Evolutionary conservation across 2,329 filamentous ascomycete species (phyloP).

Genomic region (Rhynchosporium secalis): DNA sequence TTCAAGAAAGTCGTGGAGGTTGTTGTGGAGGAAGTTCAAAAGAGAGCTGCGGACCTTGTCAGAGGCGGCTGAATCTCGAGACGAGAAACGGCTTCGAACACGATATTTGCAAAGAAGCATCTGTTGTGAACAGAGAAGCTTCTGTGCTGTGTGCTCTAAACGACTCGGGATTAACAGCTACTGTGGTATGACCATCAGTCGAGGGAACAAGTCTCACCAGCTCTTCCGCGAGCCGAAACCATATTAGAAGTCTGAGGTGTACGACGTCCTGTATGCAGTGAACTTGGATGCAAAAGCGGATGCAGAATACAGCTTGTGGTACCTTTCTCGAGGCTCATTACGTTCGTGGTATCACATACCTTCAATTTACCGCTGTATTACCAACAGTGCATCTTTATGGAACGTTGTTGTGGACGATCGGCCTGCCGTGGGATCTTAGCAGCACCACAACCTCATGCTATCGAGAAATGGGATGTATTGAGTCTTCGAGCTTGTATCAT

Average conservation of each 20-base stretch:
- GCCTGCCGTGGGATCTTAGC: slow-evolving; percentile 2
- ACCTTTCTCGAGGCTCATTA: slow-evolving; percentile 4
- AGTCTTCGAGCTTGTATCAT: neutral
- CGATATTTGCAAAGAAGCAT: too few species aligned
- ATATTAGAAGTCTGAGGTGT: neutral
- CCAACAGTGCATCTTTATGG: slow-evolving; percentile 8
- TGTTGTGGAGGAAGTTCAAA: slow-evolving; percentile 56
- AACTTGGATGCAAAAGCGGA: neutral
- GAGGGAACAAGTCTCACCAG: neutral
- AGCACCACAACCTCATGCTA: neutral
- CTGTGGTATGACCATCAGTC: neutral
- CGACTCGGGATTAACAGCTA: slow-evolving; percentile 6
- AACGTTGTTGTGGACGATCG: slow-evolving; percentile 7
- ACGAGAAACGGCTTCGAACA: neutral
- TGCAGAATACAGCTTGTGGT: neutral
- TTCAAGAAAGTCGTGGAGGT: slow-evolving; percentile 73
- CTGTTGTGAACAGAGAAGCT: neutral
- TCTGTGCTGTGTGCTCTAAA: slow-evolving; percentile 1
- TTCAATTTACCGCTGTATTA: neutral
- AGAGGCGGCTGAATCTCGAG: neutral
- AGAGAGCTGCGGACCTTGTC: slow-evolving; percentile 36
- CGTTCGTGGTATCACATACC: slow-evolving; percentile 1
- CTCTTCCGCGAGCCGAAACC: neutral
- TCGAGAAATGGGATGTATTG: neutral
- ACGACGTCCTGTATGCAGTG: neutral